Conservation (phyloP, 2,329 filamentous ascomycete species). For the Xenoacremonium recifei region DNA sequence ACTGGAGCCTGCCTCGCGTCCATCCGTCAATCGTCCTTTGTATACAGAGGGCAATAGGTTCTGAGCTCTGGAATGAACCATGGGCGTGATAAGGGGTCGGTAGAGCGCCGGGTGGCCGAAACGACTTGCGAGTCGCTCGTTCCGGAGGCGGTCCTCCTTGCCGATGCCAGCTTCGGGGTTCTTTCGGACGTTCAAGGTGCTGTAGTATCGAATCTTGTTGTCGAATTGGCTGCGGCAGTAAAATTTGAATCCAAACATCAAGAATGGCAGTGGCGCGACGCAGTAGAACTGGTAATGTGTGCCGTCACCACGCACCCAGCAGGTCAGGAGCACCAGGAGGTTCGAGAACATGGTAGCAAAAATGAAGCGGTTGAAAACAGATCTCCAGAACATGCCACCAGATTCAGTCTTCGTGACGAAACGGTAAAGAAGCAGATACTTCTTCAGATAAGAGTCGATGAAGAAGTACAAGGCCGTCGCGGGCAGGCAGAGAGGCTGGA, state of each 20-base stretch:
- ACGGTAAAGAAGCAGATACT: constrained; percentile 90
- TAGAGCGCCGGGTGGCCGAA: constrained; percentile 93
- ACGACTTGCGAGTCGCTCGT: constrained; percentile 68
- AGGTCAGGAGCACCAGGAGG: constrained; percentile 71
- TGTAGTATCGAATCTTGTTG: constrained; percentile 76
- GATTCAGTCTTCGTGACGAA: constrained; percentile 97
- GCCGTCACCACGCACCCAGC: constrained; percentile 65
- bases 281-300: constrained; percentile 61
- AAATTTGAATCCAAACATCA: constrained; percentile 81
- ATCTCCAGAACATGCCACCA: constrained; percentile 87
- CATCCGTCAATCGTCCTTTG: constrained; percentile 71
- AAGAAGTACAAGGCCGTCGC: constrained; percentile 87
- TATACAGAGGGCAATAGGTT: constrained; percentile 86
- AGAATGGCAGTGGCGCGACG: constrained; percentile 71
- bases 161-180: constrained; percentile 44
- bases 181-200: constrained; percentile 56
- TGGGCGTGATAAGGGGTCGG: constrained; percentile 85
- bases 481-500: constrained; percentile 85
- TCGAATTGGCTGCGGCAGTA: constrained; percentile 80
- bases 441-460: constrained; percentile 87
- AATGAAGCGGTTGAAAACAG: constrained; percentile 88
- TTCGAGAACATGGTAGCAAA: constrained; percentile 80
- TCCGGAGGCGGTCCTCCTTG: constrained; percentile 55
- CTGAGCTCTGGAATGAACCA: constrained; percentile 90
- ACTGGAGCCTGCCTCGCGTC: constrained; percentile 56